phyloP scores from a whole-genome alignment of 2,329 filamentous ascomycete genomes.

The Fusarium newnesense region DNA sequence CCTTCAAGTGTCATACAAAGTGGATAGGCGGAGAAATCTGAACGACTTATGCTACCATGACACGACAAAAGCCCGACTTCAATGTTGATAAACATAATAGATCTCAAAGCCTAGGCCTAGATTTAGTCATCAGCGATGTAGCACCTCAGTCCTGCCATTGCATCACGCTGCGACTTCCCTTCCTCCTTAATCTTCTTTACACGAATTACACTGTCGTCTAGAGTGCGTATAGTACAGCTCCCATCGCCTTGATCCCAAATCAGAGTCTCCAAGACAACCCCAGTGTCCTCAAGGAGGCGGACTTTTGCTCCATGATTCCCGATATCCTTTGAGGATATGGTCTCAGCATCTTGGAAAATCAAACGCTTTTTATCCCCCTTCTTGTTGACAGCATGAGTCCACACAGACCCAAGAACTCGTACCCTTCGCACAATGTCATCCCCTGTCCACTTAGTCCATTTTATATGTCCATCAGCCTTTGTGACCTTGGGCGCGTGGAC shows the following conservation, averaged over 20 bases:
- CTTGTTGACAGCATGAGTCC: conserved; percentile 59
- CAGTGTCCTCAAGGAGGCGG: conserved; percentile 29
- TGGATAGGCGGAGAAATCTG: neutral
- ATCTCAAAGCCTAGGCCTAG: neutral
- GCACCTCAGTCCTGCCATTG: conserved; percentile 38
- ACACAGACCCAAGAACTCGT: conserved; percentile 72
- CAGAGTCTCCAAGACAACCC: conserved; percentile 5
- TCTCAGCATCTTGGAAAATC: conserved; percentile 52
- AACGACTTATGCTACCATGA: neutral
- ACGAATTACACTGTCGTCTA: conserved; percentile 37
- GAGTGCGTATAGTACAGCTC: conserved; percentile 38
- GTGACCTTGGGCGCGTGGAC: conserved; percentile 78
- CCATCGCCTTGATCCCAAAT: conserved; percentile 29
- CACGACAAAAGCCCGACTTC: neutral
- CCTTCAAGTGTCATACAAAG: conserved; percentile 22
- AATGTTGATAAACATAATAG: neutral
- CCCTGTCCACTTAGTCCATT: conserved; percentile 66
- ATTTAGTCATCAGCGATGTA: neutral
- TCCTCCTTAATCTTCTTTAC: conserved; percentile 49
- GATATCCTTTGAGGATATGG: conserved; percentile 14
- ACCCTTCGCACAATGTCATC: conserved; percentile 65
- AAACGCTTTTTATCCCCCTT: conserved; percentile 48
- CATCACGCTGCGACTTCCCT: conserved; percentile 45
- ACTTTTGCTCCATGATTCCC: neutral
- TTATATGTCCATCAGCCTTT: conserved; percentile 69